Evolutionary conservation across 805 yeast species (phyloP), one percentile per base, ranked within the genome.

Genomic region (Candida boleticola): DNA sequence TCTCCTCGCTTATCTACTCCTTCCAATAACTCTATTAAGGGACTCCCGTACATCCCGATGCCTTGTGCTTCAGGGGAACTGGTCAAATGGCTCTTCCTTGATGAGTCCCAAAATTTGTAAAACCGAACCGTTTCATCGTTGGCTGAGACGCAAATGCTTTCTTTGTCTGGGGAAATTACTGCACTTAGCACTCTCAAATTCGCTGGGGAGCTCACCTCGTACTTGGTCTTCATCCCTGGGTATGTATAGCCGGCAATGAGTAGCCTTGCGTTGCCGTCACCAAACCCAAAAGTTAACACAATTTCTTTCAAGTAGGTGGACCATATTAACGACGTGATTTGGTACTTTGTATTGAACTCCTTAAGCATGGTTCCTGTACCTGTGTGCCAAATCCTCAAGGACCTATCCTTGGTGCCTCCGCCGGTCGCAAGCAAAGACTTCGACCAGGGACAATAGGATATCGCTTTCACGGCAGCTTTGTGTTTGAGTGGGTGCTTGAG

Each of bases 401-500:
- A 75, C 39, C 90, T 67, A 58, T 90, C 97, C 51, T 80, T 82
- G 17, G 83, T 78, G 0, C 97, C 97, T 2, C 93, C 97, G 0
- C 97, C 97, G 0, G 97, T 89, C 0, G 92, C 97, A 27, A 90
- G 59, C 6, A 90, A 63, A 2, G 84, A 73, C 11, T 79, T 79
- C 16, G 88, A 74, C 97, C 97, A 89, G 0, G 97, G 97, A 57
- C 97, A 90, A 53, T 79, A 90, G 3, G 92, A 85, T 35, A 90
- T 68, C 0, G 96, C 97, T 52, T 89, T 89, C 0, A 90, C 90
- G 0, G 97, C 97, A 1, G 96, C 95, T 2, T 69, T 65, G 54
- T 90, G 97, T 1, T 73, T 77, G 39, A 89, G 65, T 7, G 61
- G 57, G 54, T 72, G 79, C 45, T 65, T 61, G 37, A 77, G 51